Conservation (phyloP, 306 rosid species). For the Acacia melanoxylon region DNA sequence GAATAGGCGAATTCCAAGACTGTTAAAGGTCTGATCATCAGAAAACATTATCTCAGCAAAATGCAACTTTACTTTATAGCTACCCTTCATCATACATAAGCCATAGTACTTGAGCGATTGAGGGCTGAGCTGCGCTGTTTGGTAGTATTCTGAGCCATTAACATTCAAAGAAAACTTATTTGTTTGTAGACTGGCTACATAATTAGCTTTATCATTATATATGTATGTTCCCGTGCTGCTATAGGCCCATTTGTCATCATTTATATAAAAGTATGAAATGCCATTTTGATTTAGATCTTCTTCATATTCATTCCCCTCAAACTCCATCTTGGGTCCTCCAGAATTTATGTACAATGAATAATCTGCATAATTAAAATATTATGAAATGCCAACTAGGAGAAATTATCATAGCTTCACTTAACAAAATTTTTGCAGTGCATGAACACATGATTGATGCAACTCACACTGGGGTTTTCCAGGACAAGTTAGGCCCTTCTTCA, state of each 20-base stretch:
- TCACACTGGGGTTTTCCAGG: conserved; percentile 49
- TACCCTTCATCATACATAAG: conserved; percentile 63
- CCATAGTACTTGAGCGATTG: conserved; percentile 73
- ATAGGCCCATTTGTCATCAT: conserved; percentile 56
- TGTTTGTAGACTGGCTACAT: conserved; percentile 7
- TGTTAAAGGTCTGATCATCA: conserved; percentile 37
- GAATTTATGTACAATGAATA: conserved; percentile 24
- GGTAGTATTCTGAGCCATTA: background rate
- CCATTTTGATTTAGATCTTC: conserved; percentile 38
- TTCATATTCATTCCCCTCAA: conserved; percentile 46
- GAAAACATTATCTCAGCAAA: conserved; percentile 72
- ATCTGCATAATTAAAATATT: conserved; percentile 34
- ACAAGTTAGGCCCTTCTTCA: conserved; percentile 68
- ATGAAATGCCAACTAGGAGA: background rate
- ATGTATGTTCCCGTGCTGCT: conserved; percentile 62
- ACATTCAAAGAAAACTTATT: background rate
- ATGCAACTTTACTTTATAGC: conserved; percentile 70
- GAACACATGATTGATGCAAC: conserved; percentile 32
- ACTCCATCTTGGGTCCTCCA: conserved; percentile 43
- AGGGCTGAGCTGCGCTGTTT: background rate
- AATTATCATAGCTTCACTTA: background rate
- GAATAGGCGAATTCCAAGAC: conserved; percentile 63
- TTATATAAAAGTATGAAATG: conserved; percentile 32
- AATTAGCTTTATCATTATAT: background rate
- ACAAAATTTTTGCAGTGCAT: conserved; percentile 2